Conservation (phyloP, 179 eudicot species). For the Beta corolliflora region DNA sequence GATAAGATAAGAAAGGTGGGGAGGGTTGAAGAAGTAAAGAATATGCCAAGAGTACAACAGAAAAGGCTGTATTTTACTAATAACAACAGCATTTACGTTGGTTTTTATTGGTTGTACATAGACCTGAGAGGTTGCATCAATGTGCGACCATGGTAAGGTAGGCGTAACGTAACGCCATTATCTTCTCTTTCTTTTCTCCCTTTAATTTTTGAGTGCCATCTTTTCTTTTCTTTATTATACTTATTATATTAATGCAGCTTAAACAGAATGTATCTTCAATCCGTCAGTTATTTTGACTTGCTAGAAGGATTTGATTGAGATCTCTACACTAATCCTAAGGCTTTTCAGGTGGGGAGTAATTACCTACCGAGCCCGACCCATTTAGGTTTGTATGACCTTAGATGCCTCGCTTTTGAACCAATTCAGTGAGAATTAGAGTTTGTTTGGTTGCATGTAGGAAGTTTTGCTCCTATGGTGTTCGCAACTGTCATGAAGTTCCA, state of each 20-base stretch:
- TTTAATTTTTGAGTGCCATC: background rate
- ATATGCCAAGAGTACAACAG: background rate
- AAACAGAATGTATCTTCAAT: too few species aligned
- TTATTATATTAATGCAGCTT: too few species aligned
- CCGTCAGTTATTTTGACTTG: background rate
- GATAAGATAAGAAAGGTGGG: slow-evolving; percentile 6
- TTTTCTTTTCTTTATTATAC: background rate
- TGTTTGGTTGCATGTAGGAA: too few species aligned
- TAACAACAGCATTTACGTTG: background rate
- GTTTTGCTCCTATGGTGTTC: too few species aligned
- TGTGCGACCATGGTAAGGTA: background rate
- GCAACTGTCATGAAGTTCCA: too few species aligned
- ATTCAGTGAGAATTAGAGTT: too few species aligned
- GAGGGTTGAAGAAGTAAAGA: background rate
- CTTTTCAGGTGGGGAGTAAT: background rate
- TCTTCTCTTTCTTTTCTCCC: background rate
- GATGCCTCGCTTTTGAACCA: background rate
- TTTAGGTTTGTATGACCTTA: background rate
- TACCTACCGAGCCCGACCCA: background rate
- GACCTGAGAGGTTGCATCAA: slow-evolving; percentile 2
- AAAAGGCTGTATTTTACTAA: background rate
- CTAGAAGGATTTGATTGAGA: background rate
- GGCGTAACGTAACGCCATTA: background rate
- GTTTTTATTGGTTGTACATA: background rate
- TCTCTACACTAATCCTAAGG: background rate